A percentile compares a stretch with the other conserved stretches of the same genome.
phyloP scores from a whole-genome alignment of 306 rosid species.

The Mimosa bimucronata region DNA sequence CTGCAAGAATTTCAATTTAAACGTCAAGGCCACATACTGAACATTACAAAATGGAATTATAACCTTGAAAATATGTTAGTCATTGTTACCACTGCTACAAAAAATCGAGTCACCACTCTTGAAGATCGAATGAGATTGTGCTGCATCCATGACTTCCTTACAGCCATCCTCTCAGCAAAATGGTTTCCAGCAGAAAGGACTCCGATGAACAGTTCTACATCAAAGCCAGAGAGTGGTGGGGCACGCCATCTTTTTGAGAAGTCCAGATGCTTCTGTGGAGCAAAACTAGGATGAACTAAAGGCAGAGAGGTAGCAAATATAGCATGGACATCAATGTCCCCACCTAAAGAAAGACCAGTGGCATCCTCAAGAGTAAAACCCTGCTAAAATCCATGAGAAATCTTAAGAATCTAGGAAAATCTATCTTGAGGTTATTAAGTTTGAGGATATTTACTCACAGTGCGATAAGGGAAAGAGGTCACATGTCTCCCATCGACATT shows the following conservation, averaged over 20 bases:
- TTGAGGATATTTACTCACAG: slow-evolving; percentile 59
- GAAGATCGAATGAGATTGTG: slow-evolving; percentile 71
- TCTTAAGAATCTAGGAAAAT: slow-evolving; percentile 24
- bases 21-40: slow-evolving; percentile 26
- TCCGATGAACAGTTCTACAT: slow-evolving; percentile 72
- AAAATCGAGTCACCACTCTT: slow-evolving; percentile 74
- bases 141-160: slow-evolving; percentile 94
- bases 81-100: slow-evolving; percentile 74
- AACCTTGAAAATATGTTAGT: slow-evolving; percentile 7
- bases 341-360: slow-evolving; percentile 73
- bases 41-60: slow-evolving; percentile 1
- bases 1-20: slow-evolving; percentile 54
- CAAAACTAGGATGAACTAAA: slow-evolving; percentile 78
- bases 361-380: slow-evolving; percentile 96
- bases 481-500: slow-evolving; percentile 84
- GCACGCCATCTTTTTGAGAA: slow-evolving; percentile 66
- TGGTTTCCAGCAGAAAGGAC: slow-evolving; percentile 94
- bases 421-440: slow-evolving; percentile 2
- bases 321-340: slow-evolving; percentile 75
- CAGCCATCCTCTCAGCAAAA: slow-evolving; percentile 92
- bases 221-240: slow-evolving; percentile 52
- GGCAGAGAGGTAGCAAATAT: slow-evolving; percentile 82
- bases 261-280: slow-evolving; percentile 73
- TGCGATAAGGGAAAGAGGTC: slow-evolving; percentile 81
- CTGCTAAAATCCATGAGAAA: slow-evolving; percentile 44